phyloP scores from a whole-genome alignment of 1,139 yeast species.

The Debaryomyces coudertii region DNA sequence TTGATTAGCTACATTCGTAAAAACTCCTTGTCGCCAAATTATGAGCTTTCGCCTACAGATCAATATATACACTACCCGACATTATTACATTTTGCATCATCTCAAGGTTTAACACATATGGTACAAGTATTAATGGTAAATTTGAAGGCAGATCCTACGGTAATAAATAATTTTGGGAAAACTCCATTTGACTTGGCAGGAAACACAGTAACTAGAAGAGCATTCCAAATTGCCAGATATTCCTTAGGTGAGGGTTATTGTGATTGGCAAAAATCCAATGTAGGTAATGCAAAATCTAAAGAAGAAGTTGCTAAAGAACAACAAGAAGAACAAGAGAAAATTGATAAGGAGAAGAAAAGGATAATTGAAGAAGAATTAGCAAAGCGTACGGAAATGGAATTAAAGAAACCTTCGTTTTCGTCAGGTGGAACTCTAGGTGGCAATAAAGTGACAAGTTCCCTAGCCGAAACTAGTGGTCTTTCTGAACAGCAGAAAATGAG shows the following conservation, averaged over 20 bases:
- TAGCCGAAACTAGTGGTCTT: slow-evolving; percentile 37
- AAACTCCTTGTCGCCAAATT: slow-evolving; percentile 55
- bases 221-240: slow-evolving; percentile 71
- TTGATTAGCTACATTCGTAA: slow-evolving; percentile 63
- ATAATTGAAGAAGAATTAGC: slow-evolving; percentile 45
- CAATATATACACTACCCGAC: slow-evolving; percentile 68
- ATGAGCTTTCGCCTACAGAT: slow-evolving; percentile 55
- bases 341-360: slow-evolving; percentile 40
- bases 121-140: slow-evolving; percentile 64
- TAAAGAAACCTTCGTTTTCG: slow-evolving; percentile 37
- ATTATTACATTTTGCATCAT: slow-evolving; percentile 75
- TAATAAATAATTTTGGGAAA: slow-evolving; percentile 55
- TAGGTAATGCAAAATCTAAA: slow-evolving; percentile 65
- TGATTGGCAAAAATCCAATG: slow-evolving; percentile 71
- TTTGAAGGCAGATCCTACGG: slow-evolving; percentile 71
- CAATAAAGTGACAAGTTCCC: slow-evolving; percentile 14
- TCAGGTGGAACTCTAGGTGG: slow-evolving; percentile 36
- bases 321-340: slow-evolving; percentile 33
- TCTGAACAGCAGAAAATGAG: slow-evolving; percentile 71
- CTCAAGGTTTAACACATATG: slow-evolving; percentile 68
- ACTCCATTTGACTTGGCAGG: slow-evolving; percentile 58
- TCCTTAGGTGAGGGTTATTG: slow-evolving; percentile 68
- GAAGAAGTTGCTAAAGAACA: slow-evolving; percentile 60
- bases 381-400: slow-evolving; percentile 41
- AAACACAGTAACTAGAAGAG: slow-evolving; percentile 46